phyloP scores from a whole-genome alignment of 129 eudicot genomes.

The Tagetes patula region DNA sequence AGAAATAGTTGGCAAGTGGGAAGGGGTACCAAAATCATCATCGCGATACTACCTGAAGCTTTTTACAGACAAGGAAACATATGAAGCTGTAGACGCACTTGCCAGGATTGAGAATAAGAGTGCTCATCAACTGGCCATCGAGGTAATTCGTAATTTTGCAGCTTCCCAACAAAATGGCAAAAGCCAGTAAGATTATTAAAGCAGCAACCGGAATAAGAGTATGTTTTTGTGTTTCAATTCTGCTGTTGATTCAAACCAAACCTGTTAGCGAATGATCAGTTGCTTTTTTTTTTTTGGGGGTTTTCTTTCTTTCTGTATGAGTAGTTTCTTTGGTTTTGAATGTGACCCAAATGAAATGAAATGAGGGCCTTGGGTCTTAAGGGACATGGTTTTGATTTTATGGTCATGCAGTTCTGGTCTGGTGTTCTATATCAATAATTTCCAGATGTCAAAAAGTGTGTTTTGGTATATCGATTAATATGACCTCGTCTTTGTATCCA shows the following conservation, averaged over 20 bases:
- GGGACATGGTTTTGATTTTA: conserved; percentile 21
- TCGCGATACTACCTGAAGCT: conserved; percentile 63
- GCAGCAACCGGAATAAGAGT: conserved; percentile 29
- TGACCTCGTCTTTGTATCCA: no score
- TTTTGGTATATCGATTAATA: neutral
- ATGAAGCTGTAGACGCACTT: conserved; percentile 68
- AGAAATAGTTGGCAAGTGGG: conserved; percentile 87
- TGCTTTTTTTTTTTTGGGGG: neutral
- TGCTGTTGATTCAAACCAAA: conserved; percentile 34
- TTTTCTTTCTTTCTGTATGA: neutral
- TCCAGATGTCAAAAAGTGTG: conserved; percentile 21
- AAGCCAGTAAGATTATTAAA: conserved; percentile 35
- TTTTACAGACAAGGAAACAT: conserved; percentile 76
- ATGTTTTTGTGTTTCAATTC: conserved; percentile 27
- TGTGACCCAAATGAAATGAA: conserved; percentile 7
- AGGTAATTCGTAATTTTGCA: conserved; percentile 73
- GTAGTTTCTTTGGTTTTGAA: conserved; percentile 18
- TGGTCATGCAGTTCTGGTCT: conserved; percentile 24
- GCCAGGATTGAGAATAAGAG: conserved; percentile 76
- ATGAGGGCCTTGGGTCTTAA: conserved; percentile 6
- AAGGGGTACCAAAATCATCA: conserved; percentile 55
- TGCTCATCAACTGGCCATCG: conserved; percentile 88
- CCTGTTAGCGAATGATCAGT: conserved; percentile 7
- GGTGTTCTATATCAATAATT: conserved; percentile 29
- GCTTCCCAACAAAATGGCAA: conserved; percentile 81